Percentiles rank a stretch among this genome's conserved stretches.
These are phyloP conservation scores for Epichloe hybrida DNA, from an alignment of 2,329 filamentous ascomycete species.

Conservation along the genomic window DNA sequence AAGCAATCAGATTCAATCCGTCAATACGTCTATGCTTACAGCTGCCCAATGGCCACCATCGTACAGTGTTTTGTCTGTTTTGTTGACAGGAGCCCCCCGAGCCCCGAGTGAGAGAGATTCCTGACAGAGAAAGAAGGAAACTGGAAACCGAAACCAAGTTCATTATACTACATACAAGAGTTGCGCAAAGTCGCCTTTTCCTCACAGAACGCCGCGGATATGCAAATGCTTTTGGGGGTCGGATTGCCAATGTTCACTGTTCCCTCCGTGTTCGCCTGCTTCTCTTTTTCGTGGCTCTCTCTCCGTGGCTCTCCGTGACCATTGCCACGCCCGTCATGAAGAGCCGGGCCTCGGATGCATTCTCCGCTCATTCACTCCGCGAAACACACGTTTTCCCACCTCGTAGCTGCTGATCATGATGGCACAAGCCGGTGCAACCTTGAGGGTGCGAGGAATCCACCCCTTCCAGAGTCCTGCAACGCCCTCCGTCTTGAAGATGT, in stretches of 20 bases:
- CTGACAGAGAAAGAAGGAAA: neutral
- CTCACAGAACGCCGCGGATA: neutral
- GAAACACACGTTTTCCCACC: slow-evolving; percentile 80
- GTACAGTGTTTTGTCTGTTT: neutral
- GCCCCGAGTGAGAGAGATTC: neutral
- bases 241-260: neutral
- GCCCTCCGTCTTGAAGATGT: slow-evolving; percentile 83
- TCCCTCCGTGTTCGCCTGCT: neutral
- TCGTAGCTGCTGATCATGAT: slow-evolving; percentile 99
- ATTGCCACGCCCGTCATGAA: neutral
- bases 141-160: neutral
- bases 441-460: slow-evolving; percentile 82
- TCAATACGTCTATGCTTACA: neutral
- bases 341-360: slow-evolving; percentile 3
- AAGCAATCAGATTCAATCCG: neutral
- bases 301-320: too few relatives aligned
- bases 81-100: neutral
- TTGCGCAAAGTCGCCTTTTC: neutral
- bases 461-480: slow-evolving; percentile 71
- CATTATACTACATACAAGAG: neutral
- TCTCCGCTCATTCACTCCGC: slow-evolving; percentile 50
- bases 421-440: slow-evolving; percentile 90
- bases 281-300: neutral
- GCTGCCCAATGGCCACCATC: neutral
- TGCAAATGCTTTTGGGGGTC: neutral